Percentiles rank a stretch among this genome's conserved stretches.
Conservation (phyloP, 768 basidiomycete species). For the Mycena capillaripes region DNA sequence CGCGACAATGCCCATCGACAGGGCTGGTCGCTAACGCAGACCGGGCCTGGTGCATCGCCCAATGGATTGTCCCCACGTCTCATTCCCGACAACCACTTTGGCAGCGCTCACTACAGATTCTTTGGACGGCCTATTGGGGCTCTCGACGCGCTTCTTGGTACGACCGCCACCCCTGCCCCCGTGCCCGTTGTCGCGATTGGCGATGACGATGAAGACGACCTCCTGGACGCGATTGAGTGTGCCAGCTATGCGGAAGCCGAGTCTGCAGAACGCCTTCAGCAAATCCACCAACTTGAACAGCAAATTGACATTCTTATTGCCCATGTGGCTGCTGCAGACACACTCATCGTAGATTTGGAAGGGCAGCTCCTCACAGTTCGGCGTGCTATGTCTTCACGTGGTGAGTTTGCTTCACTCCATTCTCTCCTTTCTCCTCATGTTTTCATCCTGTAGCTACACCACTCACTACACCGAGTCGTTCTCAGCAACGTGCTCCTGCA, state of each 20-base stretch:
- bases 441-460: neutral
- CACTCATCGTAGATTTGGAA: neutral
- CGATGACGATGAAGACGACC: neutral
- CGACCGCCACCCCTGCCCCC: too few relatives aligned
- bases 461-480: neutral
- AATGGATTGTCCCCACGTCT: neutral
- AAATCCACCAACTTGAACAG: neutral
- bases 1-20: neutral
- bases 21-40: conserved; percentile 3
- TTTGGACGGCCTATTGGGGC: neutral
- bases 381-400: neutral
- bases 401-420: neutral
- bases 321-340: neutral
- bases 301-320: neutral
- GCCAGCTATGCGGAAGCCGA: conserved; percentile 1
- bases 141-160: neutral
- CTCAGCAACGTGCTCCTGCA: too few relatives aligned
- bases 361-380: neutral
- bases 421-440: neutral
- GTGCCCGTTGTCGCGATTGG: neutral
- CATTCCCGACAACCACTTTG: neutral
- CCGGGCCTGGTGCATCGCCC: neutral
- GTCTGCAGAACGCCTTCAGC: neutral
- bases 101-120: neutral
- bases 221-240: neutral